Evolutionary conservation across 768 basidiomycete species (phyloP).

Genomic region (Dacryopinax primogenitus): DNA sequence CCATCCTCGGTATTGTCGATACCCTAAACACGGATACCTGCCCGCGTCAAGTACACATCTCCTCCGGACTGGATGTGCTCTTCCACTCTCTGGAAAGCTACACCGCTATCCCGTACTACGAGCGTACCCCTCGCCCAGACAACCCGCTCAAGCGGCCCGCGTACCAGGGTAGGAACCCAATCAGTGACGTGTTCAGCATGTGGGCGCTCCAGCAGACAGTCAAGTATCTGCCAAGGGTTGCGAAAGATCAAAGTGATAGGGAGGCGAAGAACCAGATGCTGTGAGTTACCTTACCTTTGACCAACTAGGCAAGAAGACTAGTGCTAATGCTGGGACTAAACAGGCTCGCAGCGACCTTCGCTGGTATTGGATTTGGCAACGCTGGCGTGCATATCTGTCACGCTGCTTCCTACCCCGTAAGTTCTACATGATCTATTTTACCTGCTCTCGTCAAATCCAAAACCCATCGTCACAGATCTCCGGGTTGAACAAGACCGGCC

Average conservation of each 20-base stretch:
- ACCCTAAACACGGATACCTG: slow-evolving; percentile 84
- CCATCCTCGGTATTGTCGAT: slow-evolving; percentile 73
- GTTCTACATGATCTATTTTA: slow-evolving; percentile 28
- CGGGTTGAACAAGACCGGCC: slow-evolving; percentile 85
- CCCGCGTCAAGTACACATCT: slow-evolving; percentile 84
- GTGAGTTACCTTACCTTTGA: slow-evolving; percentile 31
- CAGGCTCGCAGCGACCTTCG: slow-evolving; percentile 83
- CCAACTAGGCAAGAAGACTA: no score
- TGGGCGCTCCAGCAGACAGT: slow-evolving; percentile 85
- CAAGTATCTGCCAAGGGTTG: slow-evolving; percentile 74
- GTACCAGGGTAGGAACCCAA: slow-evolving; percentile 86
- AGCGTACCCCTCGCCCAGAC: slow-evolving; percentile 74
- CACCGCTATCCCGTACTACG: slow-evolving; percentile 88
- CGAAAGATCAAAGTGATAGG: slow-evolving; percentile 59
- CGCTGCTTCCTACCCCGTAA: slow-evolving; percentile 49
- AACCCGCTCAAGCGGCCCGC: slow-evolving; percentile 87
- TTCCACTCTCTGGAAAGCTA: slow-evolving; percentile 95
- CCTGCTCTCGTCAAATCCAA: slow-evolving; percentile 23
- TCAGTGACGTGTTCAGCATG: slow-evolving; percentile 88
- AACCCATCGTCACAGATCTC: slow-evolving; percentile 57
- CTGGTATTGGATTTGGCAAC: slow-evolving; percentile 90
- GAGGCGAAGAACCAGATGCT: slow-evolving; percentile 89
- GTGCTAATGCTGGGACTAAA: neutral
- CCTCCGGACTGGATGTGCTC: slow-evolving; percentile 85
- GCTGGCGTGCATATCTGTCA: slow-evolving; percentile 86